Evolutionary conservation across 2,329 filamentous ascomycete genomes (phyloP), one percentile per base, ranked within the genome.

Genomic region (Diaporthe velutina): DNA sequence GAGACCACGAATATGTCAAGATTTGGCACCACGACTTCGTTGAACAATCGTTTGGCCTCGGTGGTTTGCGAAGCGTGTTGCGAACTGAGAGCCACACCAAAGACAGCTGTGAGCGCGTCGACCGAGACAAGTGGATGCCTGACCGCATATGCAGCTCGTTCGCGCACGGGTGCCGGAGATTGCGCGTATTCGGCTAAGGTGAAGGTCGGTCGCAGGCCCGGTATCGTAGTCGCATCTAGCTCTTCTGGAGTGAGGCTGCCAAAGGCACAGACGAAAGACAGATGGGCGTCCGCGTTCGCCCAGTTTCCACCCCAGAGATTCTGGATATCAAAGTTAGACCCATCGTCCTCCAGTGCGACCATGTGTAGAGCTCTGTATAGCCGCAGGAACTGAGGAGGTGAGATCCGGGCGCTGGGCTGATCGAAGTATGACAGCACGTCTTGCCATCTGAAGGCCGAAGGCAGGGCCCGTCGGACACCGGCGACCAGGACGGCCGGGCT

Each of bases 241-340:
- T 96, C 91, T 38, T 94, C 90, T 0, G 93, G 89, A 17, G 90
- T 90, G 73, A 96, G 89, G 5, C 94, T 94, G 30, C 96, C 89
- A 82, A 96, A 98, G 25, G 95, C 95, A 77, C 93, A 93, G 71
- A 98, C 91, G 82, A 98, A 98, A n/a, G 96, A 97, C 48, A 99
- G 86, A 78, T 98, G 96, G 0, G 97, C 95, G 76, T 98, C 92
- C 19, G 93, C 90, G 78, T 97, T 91, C 76, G 93, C 91, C 96
- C 97, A 99, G 76, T 91, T 87, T 80, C 96, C 96, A 74, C 96
- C 96, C 96, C 97, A 98, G 30, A 99, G 87, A 52, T 89, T 90
- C 82, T 98, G 95, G 58, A 99, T 93, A 81, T 98, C 95, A 79
- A 98, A 92, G 35, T 86, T 86, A 28, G 73, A 60, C 22, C 89